phyloP scores from a whole-genome alignment of 2,329 filamentous ascomycete genomes.

The Colletotrichum eleusines region DNA sequence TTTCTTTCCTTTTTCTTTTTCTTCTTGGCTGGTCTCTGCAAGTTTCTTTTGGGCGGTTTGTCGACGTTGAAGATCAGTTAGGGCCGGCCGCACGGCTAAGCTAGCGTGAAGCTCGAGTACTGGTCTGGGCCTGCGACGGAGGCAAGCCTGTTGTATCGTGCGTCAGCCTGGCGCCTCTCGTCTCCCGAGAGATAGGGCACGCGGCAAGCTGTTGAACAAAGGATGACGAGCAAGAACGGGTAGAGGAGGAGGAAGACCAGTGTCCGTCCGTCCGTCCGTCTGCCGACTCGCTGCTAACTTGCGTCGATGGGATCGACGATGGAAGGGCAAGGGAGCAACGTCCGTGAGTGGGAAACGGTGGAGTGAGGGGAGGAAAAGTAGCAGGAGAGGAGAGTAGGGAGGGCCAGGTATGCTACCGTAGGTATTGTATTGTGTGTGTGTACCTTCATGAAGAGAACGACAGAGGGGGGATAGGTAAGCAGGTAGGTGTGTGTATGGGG shows the following conservation, averaged over 20 bases:
- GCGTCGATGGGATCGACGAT: not conserved
- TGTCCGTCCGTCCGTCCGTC: constrained; percentile 3
- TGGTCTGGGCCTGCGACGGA: constrained; percentile 29
- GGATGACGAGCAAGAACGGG: not conserved
- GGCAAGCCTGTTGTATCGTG: constrained; percentile 38
- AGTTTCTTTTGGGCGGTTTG: constrained; percentile 23
- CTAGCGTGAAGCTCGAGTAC: constrained; percentile 29
- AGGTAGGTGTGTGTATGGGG: no score
- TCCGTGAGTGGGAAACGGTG: not conserved
- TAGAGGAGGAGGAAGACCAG: not conserved
- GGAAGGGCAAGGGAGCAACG: constrained; percentile 16
- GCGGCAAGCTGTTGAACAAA: constrained; percentile 31
- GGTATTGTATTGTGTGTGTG: not conserved
- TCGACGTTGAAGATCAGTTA: constrained; percentile 39
- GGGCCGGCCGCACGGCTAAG: constrained; percentile 28
- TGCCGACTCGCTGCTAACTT: no score
- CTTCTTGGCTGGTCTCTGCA: not conserved
- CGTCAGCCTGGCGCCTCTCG: constrained; percentile 34
- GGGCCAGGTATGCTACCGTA: not conserved
- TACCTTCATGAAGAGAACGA: not conserved
- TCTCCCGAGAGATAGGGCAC: constrained; percentile 33
- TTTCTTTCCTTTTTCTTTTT: not conserved
- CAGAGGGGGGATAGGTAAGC: no score
- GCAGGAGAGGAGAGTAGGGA: not conserved
- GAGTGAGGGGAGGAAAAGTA: not conserved